Evolutionary conservation across 305 asterid species (phyloP), one percentile per base, ranked within the genome.

Genomic region (Solanum aculeatissimum): DNA sequence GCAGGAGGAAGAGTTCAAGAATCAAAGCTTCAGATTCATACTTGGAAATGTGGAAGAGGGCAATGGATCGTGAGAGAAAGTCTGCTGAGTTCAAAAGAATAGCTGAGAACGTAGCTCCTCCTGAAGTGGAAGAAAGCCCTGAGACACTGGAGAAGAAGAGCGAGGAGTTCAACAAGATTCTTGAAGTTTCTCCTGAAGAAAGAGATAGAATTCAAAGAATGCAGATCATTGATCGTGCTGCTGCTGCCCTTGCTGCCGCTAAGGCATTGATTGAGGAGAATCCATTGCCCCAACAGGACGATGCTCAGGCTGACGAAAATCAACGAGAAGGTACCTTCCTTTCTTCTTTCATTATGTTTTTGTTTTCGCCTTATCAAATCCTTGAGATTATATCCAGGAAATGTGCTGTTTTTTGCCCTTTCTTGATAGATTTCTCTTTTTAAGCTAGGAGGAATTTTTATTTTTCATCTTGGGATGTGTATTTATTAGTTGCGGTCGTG

Each of bases 221-320:
- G 94, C 98, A 96, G 89, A 97, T 95, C 11, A 91, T 96, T 85
- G 99, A 96, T 93, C 98, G 99, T 40, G 99, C 99, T 18, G 97
- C 98, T 4, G 99, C 99, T 4, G 98, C 98, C 25, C 89, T 96
- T 11, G 91, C 99, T 2, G 99, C 99, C 0, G 97, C 99, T 0
- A 90, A 90, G 75, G 93, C 97, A 10, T 85, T 96, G 87, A 83
- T 95, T n/a, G 85, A 94, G 89, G 96, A 94, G 90, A 88, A 89
- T 80, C 63, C 83, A 71, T 82, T 89, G 55, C 43, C 65, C 6
- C 65, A 35, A 10, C 58, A 75, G 80, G 86, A 71, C 87, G 66
- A 60, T 38, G 63, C 38, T 83, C 86, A 68, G 71, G 58, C 13
- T 79, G 55, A 43, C 55, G 89, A 80, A 70, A 91, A 86, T 84